Evolutionary conservation across 2,329 filamentous ascomycete genomes (phyloP), one percentile per base, ranked within the genome.

Genomic region (Saccharata proteae): DNA sequence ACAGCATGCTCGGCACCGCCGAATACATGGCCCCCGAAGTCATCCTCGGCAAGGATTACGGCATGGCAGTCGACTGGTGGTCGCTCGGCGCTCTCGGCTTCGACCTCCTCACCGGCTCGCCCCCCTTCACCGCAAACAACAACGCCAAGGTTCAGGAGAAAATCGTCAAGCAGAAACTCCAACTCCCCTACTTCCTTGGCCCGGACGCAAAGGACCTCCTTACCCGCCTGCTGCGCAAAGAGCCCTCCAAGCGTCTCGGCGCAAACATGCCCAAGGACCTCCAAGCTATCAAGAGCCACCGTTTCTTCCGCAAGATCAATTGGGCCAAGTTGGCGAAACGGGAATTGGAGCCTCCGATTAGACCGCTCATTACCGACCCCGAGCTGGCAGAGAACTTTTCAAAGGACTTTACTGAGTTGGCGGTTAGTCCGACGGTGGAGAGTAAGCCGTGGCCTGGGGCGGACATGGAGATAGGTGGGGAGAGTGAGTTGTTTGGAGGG

Each of bases 21-120:
- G 90, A 96, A 54, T 98, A 98, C 68, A 98, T 98, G 90, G 92
- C 90, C 0, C 90, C 90, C 1, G 90, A 98, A 59, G 81, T 98
- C 30, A 75, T 98, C 38, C 71, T 77, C 39, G 86, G 85, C 38
- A 77, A 81, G 42, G 77, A 82, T 42, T 98, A 98, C 54, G 86
- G 88, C 48, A 88, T 86, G 55, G 78, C 85, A 2, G 92, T 94
- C 12, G 90, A 98, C 60, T 98, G 88, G 88, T 98, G 90, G 90
- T 93, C 86, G 4, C 77, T 98, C 27, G 90, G 92, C 20, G 86
- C 88, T 3, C 70, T 98, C 26, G 85, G 83, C 19, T 93, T 78
- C 55, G 90, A 98, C 53, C 66, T 98, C 20, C 77, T 98, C 54
- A 96, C 88, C 7, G 90, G 92, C 32, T 77, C 77, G 33, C 85